phyloP scores from a whole-genome alignment of 768 basidiomycete genomes.

The Hypholoma fasciculare region DNA sequence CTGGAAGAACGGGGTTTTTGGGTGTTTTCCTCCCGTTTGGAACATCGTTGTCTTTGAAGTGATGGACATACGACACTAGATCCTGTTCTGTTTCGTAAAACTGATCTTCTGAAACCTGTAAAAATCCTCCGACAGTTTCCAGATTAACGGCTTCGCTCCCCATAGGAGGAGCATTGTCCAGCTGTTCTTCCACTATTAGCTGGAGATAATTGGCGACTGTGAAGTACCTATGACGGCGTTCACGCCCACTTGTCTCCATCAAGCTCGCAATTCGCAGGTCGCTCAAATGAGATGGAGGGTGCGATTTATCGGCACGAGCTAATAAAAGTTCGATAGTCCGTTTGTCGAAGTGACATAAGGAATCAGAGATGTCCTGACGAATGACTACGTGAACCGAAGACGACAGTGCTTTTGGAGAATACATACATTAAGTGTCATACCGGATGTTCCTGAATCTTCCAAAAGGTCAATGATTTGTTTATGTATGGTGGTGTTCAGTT shows the following conservation, averaged over 20 bases:
- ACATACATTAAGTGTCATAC: slow-evolving; percentile 72
- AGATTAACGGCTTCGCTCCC: slow-evolving; percentile 48
- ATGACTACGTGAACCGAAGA: background rate
- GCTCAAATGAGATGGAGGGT: slow-evolving; percentile 68
- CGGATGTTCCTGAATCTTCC: slow-evolving; percentile 63
- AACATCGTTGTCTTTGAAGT: slow-evolving; percentile 38
- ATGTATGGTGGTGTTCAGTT: slow-evolving; percentile 69
- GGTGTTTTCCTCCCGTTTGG: slow-evolving; percentile 35
- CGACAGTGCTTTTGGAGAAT: background rate
- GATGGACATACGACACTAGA: slow-evolving; percentile 49
- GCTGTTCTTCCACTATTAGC: slow-evolving; percentile 62
- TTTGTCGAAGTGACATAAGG: slow-evolving; percentile 71
- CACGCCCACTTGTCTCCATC: slow-evolving; percentile 82
- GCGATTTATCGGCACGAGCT: slow-evolving; percentile 60
- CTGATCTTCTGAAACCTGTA: slow-evolving; percentile 35
- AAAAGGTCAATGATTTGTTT: slow-evolving; percentile 78
- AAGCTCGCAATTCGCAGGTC: slow-evolving; percentile 71
- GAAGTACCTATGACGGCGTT: slow-evolving; percentile 86
- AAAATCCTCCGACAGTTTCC: slow-evolving; percentile 55
- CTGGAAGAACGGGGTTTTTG: slow-evolving; percentile 50
- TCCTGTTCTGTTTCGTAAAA: slow-evolving; percentile 54
- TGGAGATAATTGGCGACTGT: slow-evolving; percentile 67
- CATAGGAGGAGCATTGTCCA: slow-evolving; percentile 49
- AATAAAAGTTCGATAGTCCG: slow-evolving; percentile 85
- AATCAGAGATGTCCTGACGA: slow-evolving; percentile 58